Evolutionary conservation across 305 asterid genomes (phyloP).

Genomic region (Fraxinus baroniana): DNA sequence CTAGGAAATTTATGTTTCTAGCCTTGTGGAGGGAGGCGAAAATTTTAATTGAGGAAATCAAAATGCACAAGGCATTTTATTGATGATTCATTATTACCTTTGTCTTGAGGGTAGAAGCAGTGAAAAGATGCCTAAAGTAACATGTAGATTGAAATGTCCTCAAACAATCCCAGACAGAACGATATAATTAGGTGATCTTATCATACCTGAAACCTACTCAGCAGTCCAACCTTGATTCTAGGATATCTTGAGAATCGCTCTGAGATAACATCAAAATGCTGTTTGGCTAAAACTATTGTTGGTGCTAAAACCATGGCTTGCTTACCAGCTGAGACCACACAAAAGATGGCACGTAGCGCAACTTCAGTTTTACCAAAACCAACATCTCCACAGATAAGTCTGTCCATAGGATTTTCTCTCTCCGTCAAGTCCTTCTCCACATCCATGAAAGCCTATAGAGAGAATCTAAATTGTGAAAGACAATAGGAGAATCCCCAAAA

Average conservation of each 20-base stretch:
- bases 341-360: conserved; percentile 91
- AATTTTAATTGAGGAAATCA: background rate
- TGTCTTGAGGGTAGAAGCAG: background rate
- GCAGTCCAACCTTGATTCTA: conserved; percentile 67
- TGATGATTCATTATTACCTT: background rate
- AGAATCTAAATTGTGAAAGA: conserved; percentile 45
- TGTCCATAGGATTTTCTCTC: conserved; percentile 91
- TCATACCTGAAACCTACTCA: conserved; percentile 96
- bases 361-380: conserved; percentile 99
- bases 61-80: background rate
- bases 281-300: conserved; percentile 91
- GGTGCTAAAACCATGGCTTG: conserved; percentile 97
- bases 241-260: conserved; percentile 74
- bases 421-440: conserved; percentile 92
- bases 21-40: background rate
- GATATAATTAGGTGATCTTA: background rate
- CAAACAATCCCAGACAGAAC: background rate
- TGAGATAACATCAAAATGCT: conserved; percentile 84
- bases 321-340: conserved; percentile 86
- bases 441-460: conserved; percentile 80
- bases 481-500: conserved; percentile 31
- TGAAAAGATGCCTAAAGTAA: background rate
- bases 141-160: background rate
- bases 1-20: background rate
- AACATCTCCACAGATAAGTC: conserved; percentile 95